phyloP scores from a whole-genome alignment of 345 rosid species.

The Barbarea vulgaris region DNA sequence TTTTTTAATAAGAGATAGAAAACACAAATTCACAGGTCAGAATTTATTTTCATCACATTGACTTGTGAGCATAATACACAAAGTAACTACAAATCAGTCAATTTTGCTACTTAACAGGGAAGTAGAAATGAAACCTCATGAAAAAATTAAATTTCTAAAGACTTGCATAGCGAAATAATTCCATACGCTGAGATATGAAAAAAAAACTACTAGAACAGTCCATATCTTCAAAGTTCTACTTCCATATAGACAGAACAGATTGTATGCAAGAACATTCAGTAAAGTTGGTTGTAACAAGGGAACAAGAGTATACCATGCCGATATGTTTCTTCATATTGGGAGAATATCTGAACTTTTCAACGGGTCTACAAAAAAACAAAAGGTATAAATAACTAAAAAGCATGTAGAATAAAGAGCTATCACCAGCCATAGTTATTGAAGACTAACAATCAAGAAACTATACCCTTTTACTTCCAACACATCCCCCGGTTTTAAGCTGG shows the following conservation, averaged over 20 bases:
- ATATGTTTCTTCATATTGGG: constrained; percentile 96
- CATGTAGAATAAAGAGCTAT: constrained; percentile 3
- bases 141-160: neutral
- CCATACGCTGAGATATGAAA: constrained; percentile 6
- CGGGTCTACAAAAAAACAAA: constrained; percentile 67
- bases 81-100: constrained; percentile 7
- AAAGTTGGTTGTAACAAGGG: constrained; percentile 12
- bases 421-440: constrained; percentile 6
- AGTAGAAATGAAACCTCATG: neutral
- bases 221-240: constrained; percentile 17
- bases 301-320: constrained; percentile 78
- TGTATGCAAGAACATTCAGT: neutral
- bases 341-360: constrained; percentile 83
- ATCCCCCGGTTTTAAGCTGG: constrained; percentile 90
- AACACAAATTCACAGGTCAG: constrained; percentile 21
- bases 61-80: constrained; percentile 1
- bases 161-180: neutral
- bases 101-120: neutral
- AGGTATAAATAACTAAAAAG: constrained; percentile 13
- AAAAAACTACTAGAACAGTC: constrained; percentile 9
- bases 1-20: neutral
- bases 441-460: constrained; percentile 5
- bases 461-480: constrained; percentile 93
- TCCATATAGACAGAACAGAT: constrained; percentile 6
- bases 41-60: constrained; percentile 4